Percentiles rank a stretch among this genome's conserved stretches.
These are phyloP conservation scores for Angophora floribunda DNA, from an alignment of 345 rosid genomes.

Conservation along the genomic window DNA sequence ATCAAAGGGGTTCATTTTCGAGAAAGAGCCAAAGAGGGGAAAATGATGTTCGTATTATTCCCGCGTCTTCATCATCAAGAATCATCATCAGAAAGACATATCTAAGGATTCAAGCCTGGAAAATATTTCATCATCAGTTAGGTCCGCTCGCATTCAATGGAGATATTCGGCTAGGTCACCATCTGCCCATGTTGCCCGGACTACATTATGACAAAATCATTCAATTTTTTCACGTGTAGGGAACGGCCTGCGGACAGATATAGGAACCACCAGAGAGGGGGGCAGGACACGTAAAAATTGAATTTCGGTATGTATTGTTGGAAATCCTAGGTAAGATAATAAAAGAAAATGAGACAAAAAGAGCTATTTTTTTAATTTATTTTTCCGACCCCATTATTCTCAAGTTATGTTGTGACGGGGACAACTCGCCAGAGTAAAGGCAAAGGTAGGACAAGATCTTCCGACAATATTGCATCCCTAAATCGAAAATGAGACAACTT, in stretches of 20 bases:
- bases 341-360: no score
- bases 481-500: background rate
- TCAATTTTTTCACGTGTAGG: background rate
- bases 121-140: background rate
- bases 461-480: background rate
- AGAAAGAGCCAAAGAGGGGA: background rate
- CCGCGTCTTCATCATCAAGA: background rate
- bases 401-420: background rate
- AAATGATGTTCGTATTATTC: background rate
- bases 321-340: background rate
- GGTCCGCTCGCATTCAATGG: background rate
- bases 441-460: background rate
- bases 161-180: background rate
- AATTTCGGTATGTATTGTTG: background rate
- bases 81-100: background rate
- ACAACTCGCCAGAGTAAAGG: background rate
- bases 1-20: background rate
- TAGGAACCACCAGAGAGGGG: background rate
- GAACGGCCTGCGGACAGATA: background rate
- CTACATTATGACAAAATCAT: background rate
- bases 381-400: background rate
- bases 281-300: background rate
- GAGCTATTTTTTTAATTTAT: background rate
- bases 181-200: background rate
- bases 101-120: background rate